phyloP scores from a whole-genome alignment of 2,329 filamentous ascomycete species.

The Aspergillus pseudonomiae region DNA sequence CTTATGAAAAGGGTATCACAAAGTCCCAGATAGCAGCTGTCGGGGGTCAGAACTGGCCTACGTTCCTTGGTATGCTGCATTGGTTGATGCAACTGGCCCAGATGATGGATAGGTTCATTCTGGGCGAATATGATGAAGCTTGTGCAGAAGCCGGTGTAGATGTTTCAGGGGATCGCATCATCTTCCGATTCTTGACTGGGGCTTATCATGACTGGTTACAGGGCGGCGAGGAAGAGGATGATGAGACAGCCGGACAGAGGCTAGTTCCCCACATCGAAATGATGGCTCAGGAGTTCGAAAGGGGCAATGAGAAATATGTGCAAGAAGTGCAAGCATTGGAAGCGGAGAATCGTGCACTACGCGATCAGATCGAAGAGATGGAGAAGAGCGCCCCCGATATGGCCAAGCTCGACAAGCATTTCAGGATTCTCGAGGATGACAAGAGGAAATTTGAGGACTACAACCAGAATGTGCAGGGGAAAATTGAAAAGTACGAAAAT shows the following conservation, averaged over 20 bases:
- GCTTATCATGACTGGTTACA: slow-evolving; percentile 93
- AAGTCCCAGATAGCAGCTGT: slow-evolving; percentile 95
- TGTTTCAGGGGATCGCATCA: slow-evolving; percentile 85
- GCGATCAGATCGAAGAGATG: slow-evolving; percentile 85
- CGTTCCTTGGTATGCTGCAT: slow-evolving; percentile 88
- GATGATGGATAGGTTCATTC: slow-evolving; percentile 83
- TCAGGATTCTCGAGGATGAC: slow-evolving; percentile 92
- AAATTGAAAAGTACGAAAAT: slow-evolving; percentile 85
- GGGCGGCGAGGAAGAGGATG: slow-evolving; percentile 84
- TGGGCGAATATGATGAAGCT: slow-evolving; percentile 83
- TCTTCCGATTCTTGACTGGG: slow-evolving; percentile 86
- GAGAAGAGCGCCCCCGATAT: slow-evolving; percentile 85
- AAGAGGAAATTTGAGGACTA: slow-evolving; percentile 94
- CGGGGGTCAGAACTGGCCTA: slow-evolving; percentile 95
- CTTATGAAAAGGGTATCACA: slow-evolving; percentile 91
- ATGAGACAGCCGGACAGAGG: slow-evolving; percentile 78
- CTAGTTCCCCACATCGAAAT: slow-evolving; percentile 80
- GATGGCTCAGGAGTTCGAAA: slow-evolving; percentile 88
- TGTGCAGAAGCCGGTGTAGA: slow-evolving; percentile 87
- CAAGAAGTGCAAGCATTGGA: slow-evolving; percentile 85
- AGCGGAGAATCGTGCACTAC: slow-evolving; percentile 77
- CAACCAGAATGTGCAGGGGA: slow-evolving; percentile 79
- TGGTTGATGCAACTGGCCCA: slow-evolving; percentile 99
- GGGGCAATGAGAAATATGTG: slow-evolving; percentile 79
- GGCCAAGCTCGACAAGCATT: slow-evolving; percentile 81